These are phyloP conservation scores for Rhizopogon sp. DNA, from an alignment of 768 basidiomycete species.

Conservation along the genomic window DNA sequence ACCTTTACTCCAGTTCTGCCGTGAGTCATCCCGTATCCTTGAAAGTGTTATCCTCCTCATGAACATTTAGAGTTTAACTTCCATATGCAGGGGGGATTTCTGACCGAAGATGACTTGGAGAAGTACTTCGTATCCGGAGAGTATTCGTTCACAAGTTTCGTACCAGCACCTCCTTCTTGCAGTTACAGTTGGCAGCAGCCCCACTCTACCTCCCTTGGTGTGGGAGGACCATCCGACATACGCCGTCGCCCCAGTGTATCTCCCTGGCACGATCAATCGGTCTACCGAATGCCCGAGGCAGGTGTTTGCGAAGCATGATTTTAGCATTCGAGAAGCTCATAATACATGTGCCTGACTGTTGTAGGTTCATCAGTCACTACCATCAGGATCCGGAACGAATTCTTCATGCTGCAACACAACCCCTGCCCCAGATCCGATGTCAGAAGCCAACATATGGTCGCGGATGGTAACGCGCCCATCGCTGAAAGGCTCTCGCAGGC, in stretches of 20 bases:
- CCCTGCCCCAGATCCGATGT: not conserved
- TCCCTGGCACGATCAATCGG: not conserved
- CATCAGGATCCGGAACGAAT: not conserved
- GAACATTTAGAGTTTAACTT: not conserved
- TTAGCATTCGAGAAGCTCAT: not conserved
- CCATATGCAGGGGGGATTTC: not conserved
- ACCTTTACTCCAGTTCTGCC: not conserved
- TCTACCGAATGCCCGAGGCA: not conserved
- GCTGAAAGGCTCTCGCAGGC: not conserved
- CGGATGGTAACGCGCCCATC: not conserved
- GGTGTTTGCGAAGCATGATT: not conserved
- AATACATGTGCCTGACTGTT: not conserved
- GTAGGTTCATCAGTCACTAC: not conserved
- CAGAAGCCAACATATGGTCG: not conserved
- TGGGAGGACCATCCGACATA: not conserved
- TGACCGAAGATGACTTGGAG: constrained; percentile 1
- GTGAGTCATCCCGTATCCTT: not conserved
- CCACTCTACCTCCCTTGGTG: not conserved
- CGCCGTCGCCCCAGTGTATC: not conserved
- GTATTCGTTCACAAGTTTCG: not conserved
- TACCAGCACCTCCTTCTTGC: not conserved
- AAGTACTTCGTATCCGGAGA: not conserved
- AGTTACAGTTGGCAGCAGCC: not conserved
- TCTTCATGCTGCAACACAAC: not conserved
- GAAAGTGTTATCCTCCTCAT: not conserved